Evolutionary conservation across 768 basidiomycete genomes (phyloP).

Genomic region (Lentinula lateritia): DNA sequence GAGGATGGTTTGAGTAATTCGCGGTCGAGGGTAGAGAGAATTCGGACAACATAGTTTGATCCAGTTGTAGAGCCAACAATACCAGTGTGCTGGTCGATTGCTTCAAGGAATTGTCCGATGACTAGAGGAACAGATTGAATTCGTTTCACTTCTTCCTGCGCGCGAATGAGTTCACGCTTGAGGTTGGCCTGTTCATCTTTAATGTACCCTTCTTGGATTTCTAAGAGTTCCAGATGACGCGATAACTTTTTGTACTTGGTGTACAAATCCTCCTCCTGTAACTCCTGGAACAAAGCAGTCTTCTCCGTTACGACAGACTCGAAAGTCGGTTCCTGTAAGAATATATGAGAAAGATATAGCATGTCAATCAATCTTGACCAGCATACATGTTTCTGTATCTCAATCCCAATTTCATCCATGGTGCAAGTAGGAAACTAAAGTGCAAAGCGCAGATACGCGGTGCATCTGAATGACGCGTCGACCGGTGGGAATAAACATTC

Average conservation of each 20-base stretch:
- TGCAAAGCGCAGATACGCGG: background rate
- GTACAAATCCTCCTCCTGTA: constrained; percentile 92
- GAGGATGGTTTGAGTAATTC: constrained; percentile 96
- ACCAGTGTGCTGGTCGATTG: constrained; percentile 94
- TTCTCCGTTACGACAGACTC: constrained; percentile 87
- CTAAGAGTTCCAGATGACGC: constrained; percentile 92
- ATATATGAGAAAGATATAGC: background rate
- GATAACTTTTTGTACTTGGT: constrained; percentile 96
- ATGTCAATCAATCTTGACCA: background rate
- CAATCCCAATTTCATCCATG: constrained; percentile 92
- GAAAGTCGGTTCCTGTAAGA: constrained; percentile 78
- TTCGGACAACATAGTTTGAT: constrained; percentile 96
- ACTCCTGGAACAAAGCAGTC: constrained; percentile 77
- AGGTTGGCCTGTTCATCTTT: constrained; percentile 98
- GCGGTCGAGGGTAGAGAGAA: constrained; percentile 93
- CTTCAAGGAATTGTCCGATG: constrained; percentile 98
- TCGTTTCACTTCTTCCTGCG: constrained; percentile 98
- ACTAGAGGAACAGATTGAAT: constrained; percentile 98
- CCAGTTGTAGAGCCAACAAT: constrained; percentile 98
- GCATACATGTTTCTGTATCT: constrained; percentile 71
- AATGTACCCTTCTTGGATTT: constrained; percentile 94
- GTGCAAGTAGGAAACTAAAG: constrained; percentile 13
- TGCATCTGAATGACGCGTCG: background rate
- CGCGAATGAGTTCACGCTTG: constrained; percentile 95
- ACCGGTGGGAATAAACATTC: constrained; percentile 3